Evolutionary conservation across 1,284 basidiomycete species (phyloP).

Genomic region (Tausonia pullulans): DNA sequence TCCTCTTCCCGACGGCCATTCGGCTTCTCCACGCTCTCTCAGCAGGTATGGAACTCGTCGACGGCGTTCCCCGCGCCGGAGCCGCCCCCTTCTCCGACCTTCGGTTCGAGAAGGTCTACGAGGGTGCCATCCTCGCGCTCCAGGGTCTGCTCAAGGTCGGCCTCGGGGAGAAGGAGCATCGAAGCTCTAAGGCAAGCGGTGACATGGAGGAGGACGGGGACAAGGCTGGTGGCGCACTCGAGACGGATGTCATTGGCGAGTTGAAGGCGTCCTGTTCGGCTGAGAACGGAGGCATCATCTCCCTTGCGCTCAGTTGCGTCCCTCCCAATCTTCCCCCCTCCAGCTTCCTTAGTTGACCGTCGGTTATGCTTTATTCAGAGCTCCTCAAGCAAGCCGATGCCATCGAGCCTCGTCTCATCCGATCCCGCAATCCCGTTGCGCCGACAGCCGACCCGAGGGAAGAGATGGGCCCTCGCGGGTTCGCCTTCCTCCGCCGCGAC

Average conservation of each 20-base stretch:
- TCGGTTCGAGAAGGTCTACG: slow-evolving; percentile 47
- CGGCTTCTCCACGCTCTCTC: slow-evolving; percentile 22
- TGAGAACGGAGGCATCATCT: too few species aligned
- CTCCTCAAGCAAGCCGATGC: slow-evolving; percentile 54
- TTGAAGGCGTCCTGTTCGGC: background rate
- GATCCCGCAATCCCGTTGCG: slow-evolving; percentile 45
- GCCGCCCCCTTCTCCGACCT: slow-evolving; percentile 6
- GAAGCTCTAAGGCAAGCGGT: slow-evolving; percentile 19
- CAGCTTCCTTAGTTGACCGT: background rate
- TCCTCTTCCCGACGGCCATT: slow-evolving; percentile 20
- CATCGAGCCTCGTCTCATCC: slow-evolving; percentile 62
- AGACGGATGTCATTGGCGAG: background rate
- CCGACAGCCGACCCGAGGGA: slow-evolving; percentile 25
- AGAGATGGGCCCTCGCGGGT: slow-evolving; percentile 44
- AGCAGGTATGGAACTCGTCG: slow-evolving; percentile 22
- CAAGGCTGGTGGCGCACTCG: slow-evolving; percentile 29
- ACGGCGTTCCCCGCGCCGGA: slow-evolving; percentile 23
- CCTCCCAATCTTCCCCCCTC: background rate
- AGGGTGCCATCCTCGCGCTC: slow-evolving; percentile 61
- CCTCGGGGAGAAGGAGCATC: slow-evolving; percentile 42
- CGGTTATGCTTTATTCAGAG: slow-evolving; percentile 37
- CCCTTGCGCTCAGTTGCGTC: background rate
- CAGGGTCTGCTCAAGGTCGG: slow-evolving; percentile 62
- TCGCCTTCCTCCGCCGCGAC: slow-evolving; percentile 68
- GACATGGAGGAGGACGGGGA: slow-evolving; percentile 32